phyloP scores from a whole-genome alignment of 164 flowering plant genomes.

The Chimonanthus praecox region DNA sequence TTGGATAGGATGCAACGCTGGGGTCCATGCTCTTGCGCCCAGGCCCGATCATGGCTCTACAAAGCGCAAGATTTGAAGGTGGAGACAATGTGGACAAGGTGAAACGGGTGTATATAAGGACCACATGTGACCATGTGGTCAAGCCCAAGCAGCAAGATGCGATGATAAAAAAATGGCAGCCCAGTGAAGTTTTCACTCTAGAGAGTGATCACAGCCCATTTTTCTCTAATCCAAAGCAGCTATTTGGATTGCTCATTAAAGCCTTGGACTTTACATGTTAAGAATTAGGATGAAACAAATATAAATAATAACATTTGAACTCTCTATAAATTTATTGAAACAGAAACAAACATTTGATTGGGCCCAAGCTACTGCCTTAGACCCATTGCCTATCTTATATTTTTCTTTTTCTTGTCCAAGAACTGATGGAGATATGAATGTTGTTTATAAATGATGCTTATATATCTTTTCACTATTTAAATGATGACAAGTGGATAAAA shows the following conservation, averaged over 20 bases:
- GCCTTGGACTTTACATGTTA: slow-evolving; percentile 15
- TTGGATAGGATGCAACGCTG: slow-evolving; percentile 49
- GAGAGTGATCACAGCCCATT: slow-evolving; percentile 78
- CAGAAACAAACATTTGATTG: no score
- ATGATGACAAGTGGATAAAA: no score
- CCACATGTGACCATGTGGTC: slow-evolving; percentile 41
- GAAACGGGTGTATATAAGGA: slow-evolving; percentile 54
- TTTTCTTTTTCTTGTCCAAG: no score
- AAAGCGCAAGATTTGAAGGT: slow-evolving; percentile 29
- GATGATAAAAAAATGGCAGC: slow-evolving; percentile 70
- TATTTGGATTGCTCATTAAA: slow-evolving; percentile 49
- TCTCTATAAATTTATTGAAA: no score
- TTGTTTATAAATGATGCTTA: no score
- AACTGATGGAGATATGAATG: no score
- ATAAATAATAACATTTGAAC: no score
- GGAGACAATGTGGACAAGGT: slow-evolving; percentile 29
- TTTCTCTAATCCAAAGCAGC: slow-evolving; percentile 56
- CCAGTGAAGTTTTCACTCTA: slow-evolving; percentile 39
- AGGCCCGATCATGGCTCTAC: slow-evolving; percentile 51
- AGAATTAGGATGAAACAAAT: no score
- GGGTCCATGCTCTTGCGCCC: slow-evolving; percentile 68
- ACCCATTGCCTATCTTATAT: no score
- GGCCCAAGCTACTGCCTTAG: no score
- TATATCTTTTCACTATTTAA: no score
- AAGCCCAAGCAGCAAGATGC: slow-evolving; percentile 62